Evolutionary conservation across 2,329 filamentous ascomycete species (phyloP).

Genomic region (Monilinia polystroma): DNA sequence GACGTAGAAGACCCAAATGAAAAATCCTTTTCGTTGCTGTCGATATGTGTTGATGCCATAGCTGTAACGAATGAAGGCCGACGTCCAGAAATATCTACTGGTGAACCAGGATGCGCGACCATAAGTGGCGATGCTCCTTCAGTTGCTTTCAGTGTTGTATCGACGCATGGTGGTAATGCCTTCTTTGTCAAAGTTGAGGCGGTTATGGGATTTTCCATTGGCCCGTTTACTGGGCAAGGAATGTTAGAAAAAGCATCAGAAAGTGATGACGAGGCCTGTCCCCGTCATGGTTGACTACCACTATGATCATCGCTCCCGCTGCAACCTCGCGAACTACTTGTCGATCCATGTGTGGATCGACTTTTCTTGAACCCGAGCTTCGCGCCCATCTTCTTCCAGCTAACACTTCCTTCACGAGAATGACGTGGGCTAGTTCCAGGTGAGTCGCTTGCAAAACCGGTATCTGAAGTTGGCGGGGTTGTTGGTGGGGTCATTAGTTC

Average conservation of each 20-base stretch:
- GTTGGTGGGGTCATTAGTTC: conserved; percentile 74
- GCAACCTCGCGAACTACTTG: conserved; percentile 41
- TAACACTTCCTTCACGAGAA: conserved; percentile 35
- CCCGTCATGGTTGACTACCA: conserved; percentile 54
- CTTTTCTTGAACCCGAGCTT: conserved; percentile 59
- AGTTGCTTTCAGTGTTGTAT: conserved; percentile 37
- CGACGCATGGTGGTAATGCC: conserved; percentile 30
- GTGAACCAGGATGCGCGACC: conserved; percentile 40
- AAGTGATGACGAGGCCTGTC: conserved; percentile 56
- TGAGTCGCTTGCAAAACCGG: conserved; percentile 32
- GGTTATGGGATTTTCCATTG: conserved; percentile 34
- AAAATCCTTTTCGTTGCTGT: conserved; percentile 32
- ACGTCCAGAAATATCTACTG: conserved; percentile 36
- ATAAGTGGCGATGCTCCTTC: conserved; percentile 36
- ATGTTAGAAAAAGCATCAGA: conserved; percentile 39
- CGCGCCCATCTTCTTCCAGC: conserved; percentile 65
- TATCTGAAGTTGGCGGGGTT: conserved; percentile 63
- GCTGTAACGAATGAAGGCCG: conserved; percentile 34
- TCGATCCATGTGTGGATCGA: conserved; percentile 47
- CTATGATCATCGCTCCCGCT: conserved; percentile 40
- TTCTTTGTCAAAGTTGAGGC: conserved; percentile 25
- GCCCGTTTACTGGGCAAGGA: conserved; percentile 35
- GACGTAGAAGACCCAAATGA: conserved; percentile 32
- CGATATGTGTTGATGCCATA: conserved; percentile 33
- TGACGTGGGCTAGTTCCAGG: conserved; percentile 34